Percentiles rank a stretch among this genome's conserved stretches.
phyloP scores from a whole-genome alignment of 768 basidiomycete genomes.

The Rhodotorula graminis region DNA sequence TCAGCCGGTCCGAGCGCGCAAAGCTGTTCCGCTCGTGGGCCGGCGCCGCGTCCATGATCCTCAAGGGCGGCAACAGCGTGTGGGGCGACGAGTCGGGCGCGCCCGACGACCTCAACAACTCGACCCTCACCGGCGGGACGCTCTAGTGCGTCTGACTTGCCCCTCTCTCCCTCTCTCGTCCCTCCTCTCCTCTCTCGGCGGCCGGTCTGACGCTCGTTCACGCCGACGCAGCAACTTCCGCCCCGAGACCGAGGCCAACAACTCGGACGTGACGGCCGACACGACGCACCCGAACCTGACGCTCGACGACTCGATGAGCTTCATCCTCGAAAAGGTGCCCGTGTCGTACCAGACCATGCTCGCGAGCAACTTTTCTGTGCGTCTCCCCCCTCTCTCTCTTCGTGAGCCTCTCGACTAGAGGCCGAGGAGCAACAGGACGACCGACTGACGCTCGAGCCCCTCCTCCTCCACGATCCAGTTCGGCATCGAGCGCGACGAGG shows the following conservation, averaged over 20 bases:
- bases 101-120: constrained; percentile 67
- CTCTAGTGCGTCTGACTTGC: constrained; percentile 22
- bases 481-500: constrained; percentile 74
- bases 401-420: too few species aligned
- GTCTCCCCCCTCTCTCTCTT: not conserved
- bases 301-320: constrained; percentile 64
- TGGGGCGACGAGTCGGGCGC: constrained; percentile 75
- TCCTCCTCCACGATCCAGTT: constrained; percentile 47
- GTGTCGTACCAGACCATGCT: constrained; percentile 61
- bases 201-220: too few species aligned
- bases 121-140: constrained; percentile 36
- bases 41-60: constrained; percentile 65
- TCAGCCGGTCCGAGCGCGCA: constrained; percentile 81
- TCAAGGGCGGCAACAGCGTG: constrained; percentile 56
- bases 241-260: constrained; percentile 24
- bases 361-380: constrained; percentile 48
- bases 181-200: too few species aligned
- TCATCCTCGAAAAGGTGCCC: constrained; percentile 79
- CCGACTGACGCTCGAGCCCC: too few species aligned
- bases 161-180: not conserved
- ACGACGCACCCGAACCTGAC: constrained; percentile 63
- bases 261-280: constrained; percentile 29
- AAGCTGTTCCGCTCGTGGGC: constrained; percentile 91
- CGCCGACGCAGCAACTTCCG: constrained; percentile 30
- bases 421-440: too few species aligned